Evolutionary conservation across 2,329 filamentous ascomycete genomes (phyloP).

Genomic region (Tolypocladium cylindrosporum): DNA sequence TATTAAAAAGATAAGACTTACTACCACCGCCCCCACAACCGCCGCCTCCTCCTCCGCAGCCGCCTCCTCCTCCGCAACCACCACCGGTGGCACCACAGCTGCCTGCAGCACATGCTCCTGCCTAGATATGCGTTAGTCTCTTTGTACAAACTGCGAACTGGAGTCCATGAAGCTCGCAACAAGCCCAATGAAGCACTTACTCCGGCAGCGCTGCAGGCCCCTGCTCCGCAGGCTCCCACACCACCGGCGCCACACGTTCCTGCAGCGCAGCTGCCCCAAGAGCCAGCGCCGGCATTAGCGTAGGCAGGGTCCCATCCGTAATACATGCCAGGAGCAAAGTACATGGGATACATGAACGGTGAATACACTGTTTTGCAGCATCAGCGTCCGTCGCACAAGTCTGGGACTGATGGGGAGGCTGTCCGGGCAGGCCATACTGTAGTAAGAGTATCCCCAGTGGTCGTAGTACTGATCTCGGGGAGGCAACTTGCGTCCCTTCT

Average conservation of each 20-base stretch:
- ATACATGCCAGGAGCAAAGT: constrained; percentile 35
- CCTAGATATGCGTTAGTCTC: neutral
- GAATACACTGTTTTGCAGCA: constrained; percentile 26
- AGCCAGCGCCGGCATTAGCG: constrained; percentile 21
- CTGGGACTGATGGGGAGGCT: neutral
- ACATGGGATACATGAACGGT: constrained; percentile 32
- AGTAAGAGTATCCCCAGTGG: constrained; percentile 45
- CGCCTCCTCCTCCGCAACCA: constrained; percentile 17
- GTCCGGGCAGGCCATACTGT: constrained; percentile 17
- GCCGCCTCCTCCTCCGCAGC: constrained; percentile 26
- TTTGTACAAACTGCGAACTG: neutral
- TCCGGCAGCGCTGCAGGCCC: constrained; percentile 5
- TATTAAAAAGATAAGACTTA: too few species aligned
- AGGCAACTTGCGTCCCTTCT: constrained; percentile 38
- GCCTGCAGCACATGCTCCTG: neutral
- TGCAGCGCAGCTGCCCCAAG: constrained; percentile 26
- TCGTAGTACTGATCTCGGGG: constrained; percentile 37
- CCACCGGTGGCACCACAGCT: neutral
- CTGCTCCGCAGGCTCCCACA: constrained; percentile 22
- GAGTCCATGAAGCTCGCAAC: neutral
- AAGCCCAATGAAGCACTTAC: neutral
- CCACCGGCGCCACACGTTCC: constrained; percentile 37
- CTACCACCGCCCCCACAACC: neutral
- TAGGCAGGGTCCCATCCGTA: constrained; percentile 31
- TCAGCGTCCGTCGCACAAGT: neutral